phyloP scores from a whole-genome alignment of 192 early-diverging fungal species.

The Mortierella hygrophila region DNA sequence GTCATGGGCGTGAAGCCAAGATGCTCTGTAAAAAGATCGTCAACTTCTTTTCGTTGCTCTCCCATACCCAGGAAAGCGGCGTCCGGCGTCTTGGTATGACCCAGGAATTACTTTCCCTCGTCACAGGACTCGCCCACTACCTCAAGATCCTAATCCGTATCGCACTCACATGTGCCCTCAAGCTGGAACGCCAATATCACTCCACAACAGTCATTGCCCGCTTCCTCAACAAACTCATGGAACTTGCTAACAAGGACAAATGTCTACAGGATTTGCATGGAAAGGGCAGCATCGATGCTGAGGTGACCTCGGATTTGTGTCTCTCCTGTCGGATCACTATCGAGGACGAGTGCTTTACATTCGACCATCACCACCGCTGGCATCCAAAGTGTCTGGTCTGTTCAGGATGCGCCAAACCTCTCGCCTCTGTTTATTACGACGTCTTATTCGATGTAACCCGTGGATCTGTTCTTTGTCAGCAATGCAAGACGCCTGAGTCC shows the following conservation, averaged over 20 bases:
- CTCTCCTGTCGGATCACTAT: conserved; percentile 79
- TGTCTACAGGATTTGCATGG: conserved; percentile 55
- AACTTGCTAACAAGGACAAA: conserved; percentile 72
- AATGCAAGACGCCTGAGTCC: conserved; percentile 62
- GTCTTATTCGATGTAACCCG: conserved; percentile 62
- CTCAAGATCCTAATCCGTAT: conserved; percentile 92
- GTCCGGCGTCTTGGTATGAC: conserved; percentile 73
- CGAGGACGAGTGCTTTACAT: conserved; percentile 90
- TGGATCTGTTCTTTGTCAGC: conserved; percentile 63
- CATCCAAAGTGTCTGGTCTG: conserved; percentile 89
- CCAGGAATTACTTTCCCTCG: conserved; percentile 89
- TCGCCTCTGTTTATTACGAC: conserved; percentile 58
- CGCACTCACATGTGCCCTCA: conserved; percentile 88
- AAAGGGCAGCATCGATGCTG: conserved; percentile 60
- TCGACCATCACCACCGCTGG: conserved; percentile 76
- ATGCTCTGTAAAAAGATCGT: conserved; percentile 96
- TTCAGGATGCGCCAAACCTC: conserved; percentile 62
- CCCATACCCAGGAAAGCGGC: conserved; percentile 74
- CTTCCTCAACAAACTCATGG: conserved; percentile 85
- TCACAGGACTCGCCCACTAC: conserved; percentile 92
- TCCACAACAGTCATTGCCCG: conserved; percentile 66
- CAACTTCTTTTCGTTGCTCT: conserved; percentile 93
- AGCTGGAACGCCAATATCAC: conserved; percentile 73
- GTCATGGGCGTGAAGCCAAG: conserved; percentile 91
- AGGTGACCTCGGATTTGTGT: conserved; percentile 87